Evolutionary conservation across 352 stramenopile genomes (phyloP).

Genomic region (Phytophthora crassamura): DNA sequence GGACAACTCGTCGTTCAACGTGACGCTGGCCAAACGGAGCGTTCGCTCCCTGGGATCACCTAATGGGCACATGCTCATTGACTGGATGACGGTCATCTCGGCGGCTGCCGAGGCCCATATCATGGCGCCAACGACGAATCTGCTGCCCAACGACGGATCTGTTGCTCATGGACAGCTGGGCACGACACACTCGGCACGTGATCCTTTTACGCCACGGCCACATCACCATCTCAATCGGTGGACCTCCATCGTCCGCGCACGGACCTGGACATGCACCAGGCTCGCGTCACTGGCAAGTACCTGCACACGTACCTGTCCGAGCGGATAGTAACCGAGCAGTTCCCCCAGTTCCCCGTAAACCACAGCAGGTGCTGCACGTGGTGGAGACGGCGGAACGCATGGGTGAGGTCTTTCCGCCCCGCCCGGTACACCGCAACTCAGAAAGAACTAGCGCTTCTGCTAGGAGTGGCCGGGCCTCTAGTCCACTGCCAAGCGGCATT

Average conservation of each 20-base stretch:
- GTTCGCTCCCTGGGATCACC: slow-evolving; percentile 52
- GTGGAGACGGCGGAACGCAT: slow-evolving; percentile 61
- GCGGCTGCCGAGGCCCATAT: slow-evolving; percentile 49
- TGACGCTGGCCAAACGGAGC: slow-evolving; percentile 39
- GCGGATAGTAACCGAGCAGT: slow-evolving; percentile 61
- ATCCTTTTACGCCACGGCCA: slow-evolving; percentile 78
- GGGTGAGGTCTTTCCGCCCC: slow-evolving; percentile 52
- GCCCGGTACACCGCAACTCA: slow-evolving; percentile 35
- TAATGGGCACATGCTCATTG: slow-evolving; percentile 65
- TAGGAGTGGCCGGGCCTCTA: slow-evolving; percentile 74
- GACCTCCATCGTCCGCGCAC: slow-evolving; percentile 66
- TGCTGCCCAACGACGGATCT: slow-evolving; percentile 50
- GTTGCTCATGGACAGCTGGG: slow-evolving; percentile 68
- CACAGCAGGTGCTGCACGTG: slow-evolving; percentile 63
- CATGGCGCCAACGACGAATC: too few relatives aligned
- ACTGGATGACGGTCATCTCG: slow-evolving; percentile 78
- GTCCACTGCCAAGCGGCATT: slow-evolving; percentile 69
- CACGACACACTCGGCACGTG: slow-evolving; percentile 75
- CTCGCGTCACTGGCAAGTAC: slow-evolving; percentile 52
- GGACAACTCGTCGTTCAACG: slow-evolving; percentile 45
- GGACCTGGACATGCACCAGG: slow-evolving; percentile 56
- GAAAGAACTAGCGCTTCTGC: slow-evolving; percentile 74
- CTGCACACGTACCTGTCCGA: slow-evolving; percentile 54
- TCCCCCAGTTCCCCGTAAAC: slow-evolving; percentile 62
- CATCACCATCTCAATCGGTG: slow-evolving; percentile 52